Percentiles rank a stretch among this genome's conserved stretches.
Evolutionary conservation across 306 rosid genomes (phyloP).

Genomic region (Hippophae rhamnoides): DNA sequence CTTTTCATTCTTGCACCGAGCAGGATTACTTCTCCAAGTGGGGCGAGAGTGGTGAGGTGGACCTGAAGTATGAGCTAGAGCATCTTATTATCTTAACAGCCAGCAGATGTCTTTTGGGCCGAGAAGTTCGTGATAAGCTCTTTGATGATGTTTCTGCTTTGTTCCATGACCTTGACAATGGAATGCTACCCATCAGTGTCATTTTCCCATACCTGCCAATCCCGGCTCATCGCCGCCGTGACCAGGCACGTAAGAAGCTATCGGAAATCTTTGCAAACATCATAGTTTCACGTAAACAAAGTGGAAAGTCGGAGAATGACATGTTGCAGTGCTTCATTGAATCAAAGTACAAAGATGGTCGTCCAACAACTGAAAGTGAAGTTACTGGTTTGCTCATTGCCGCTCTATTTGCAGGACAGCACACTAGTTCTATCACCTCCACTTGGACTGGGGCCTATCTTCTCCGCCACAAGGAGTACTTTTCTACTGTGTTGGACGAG

Average conservation of each 20-base stretch:
- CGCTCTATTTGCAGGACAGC: slow-evolving; percentile 84
- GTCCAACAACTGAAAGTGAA: slow-evolving; percentile 76
- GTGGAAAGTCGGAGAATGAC: slow-evolving; percentile 61
- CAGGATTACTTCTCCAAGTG: slow-evolving; percentile 97
- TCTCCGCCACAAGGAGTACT: slow-evolving; percentile 50
- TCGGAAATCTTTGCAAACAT: slow-evolving; percentile 59
- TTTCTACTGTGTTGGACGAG: slow-evolving; percentile 65
- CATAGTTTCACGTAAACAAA: slow-evolving; percentile 56
- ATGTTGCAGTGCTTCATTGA: slow-evolving; percentile 93
- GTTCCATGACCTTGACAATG: slow-evolving; percentile 93
- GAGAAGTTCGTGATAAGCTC: slow-evolving; percentile 90
- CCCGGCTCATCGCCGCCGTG: slow-evolving; percentile 89
- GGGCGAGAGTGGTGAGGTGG: slow-evolving; percentile 92
- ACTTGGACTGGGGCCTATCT: slow-evolving; percentile 97
- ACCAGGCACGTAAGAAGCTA: slow-evolving; percentile 72
- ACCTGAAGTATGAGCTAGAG: slow-evolving; percentile 90
- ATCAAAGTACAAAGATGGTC: slow-evolving; percentile 89
- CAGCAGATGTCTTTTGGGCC: slow-evolving; percentile 88
- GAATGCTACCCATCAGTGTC: slow-evolving; percentile 81
- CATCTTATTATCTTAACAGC: slow-evolving; percentile 90
- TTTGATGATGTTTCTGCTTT: slow-evolving; percentile 86
- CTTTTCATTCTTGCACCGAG: slow-evolving; percentile 7
- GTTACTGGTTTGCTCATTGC: slow-evolving; percentile 91
- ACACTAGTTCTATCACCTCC: slow-evolving; percentile 92
- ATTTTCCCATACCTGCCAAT: slow-evolving; percentile 85